Conservation (phyloP, 352 stramenopile species). For the Phytophthora meadii region DNA sequence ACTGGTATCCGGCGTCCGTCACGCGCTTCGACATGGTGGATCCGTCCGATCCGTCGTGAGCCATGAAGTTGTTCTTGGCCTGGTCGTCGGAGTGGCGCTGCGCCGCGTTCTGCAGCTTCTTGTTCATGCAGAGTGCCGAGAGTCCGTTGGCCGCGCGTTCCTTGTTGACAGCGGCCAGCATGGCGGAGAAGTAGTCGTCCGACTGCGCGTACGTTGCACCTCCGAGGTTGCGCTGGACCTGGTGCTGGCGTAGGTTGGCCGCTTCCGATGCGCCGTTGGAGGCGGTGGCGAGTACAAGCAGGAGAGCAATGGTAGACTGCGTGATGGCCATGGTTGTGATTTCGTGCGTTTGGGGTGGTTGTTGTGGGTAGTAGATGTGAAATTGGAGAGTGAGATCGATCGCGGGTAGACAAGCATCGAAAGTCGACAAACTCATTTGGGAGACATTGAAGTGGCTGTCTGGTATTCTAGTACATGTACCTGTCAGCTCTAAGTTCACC, state of each 20-base stretch:
- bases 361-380: slow-evolving; percentile 3
- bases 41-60: slow-evolving; percentile 45
- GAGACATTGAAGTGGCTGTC: slow-evolving; percentile 4
- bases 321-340: slow-evolving; percentile 1
- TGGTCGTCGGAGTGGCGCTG: slow-evolving; percentile 42
- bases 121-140: slow-evolving; percentile 42
- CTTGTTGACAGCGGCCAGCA: slow-evolving; percentile 53
- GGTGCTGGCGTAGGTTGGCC: slow-evolving; percentile 13
- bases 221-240: slow-evolving; percentile 17
- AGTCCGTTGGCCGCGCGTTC: slow-evolving; percentile 45
- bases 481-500: background rate
- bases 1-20: slow-evolving; percentile 46
- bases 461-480: background rate
- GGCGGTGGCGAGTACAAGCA: slow-evolving; percentile 5
- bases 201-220: slow-evolving; percentile 16
- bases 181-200: slow-evolving; percentile 17
- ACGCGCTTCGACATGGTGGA: slow-evolving; percentile 45
- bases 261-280: slow-evolving; percentile 9
- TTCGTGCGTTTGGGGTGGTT: background rate
- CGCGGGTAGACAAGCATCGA: background rate
- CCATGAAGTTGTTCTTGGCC: slow-evolving; percentile 49
- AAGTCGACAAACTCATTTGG: background rate
- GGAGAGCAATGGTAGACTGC: slow-evolving; percentile 4
- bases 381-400: slow-evolving; percentile 3
- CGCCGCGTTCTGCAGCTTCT: slow-evolving; percentile 32